Conservation (phyloP, 257 asterid genomes). For the Gentiana straminea region DNA sequence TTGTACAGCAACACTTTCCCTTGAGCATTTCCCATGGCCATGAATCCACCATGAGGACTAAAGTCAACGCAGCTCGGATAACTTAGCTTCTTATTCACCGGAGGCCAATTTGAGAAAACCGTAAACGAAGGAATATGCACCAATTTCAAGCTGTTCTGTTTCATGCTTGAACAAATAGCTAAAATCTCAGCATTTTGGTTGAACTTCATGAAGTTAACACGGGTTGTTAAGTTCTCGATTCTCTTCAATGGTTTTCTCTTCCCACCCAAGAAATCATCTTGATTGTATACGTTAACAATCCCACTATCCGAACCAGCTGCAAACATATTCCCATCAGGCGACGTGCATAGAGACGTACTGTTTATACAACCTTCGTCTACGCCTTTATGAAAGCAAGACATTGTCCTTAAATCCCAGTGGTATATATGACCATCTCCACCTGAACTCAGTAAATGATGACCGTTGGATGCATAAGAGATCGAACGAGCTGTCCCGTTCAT, state of each 20-base stretch:
- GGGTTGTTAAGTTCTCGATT: slow-evolving; percentile 62
- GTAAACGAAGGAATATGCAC: slow-evolving; percentile 58
- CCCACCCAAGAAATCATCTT: slow-evolving; percentile 61
- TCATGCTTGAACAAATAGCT: slow-evolving; percentile 81
- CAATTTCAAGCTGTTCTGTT: slow-evolving; percentile 69
- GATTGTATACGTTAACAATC: slow-evolving; percentile 62
- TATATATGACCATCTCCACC: slow-evolving; percentile 93
- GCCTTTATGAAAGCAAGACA: slow-evolving; percentile 72
- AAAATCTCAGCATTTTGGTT: slow-evolving; percentile 61
- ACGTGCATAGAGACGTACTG: slow-evolving; percentile 58
- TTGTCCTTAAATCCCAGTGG: slow-evolving; percentile 80
- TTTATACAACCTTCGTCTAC: slow-evolving; percentile 86
- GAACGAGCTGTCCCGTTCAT: slow-evolving; percentile 90
- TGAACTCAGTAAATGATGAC: slow-evolving; percentile 49
- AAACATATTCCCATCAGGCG: slow-evolving; percentile 58
- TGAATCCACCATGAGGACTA: slow-evolving; percentile 90
- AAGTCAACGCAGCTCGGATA: slow-evolving; percentile 73
- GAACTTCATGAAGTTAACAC: slow-evolving; percentile 73
- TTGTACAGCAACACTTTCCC: slow-evolving; percentile 77
- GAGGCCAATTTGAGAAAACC: slow-evolving; percentile 90
- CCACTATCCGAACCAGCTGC: slow-evolving; percentile 97
- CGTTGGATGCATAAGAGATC: slow-evolving; percentile 62
- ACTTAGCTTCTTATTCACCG: slow-evolving; percentile 27
- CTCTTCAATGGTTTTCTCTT: slow-evolving; percentile 75
- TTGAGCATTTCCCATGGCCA: slow-evolving; percentile 79